These are phyloP conservation scores for Dalbergia cultrata DNA, from an alignment of 306 rosid species.

Conservation along the genomic window DNA sequence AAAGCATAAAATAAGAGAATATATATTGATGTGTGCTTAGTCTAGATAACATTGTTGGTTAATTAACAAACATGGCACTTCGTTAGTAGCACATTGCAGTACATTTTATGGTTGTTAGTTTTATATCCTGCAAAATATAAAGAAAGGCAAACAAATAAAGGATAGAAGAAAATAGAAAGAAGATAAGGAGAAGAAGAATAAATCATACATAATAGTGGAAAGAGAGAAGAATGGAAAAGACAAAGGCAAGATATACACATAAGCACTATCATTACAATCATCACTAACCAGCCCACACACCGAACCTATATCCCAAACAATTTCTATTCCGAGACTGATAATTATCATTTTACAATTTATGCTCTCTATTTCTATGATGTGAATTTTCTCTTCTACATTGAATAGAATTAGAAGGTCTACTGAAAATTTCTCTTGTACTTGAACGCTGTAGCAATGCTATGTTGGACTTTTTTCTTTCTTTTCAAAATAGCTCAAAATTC, in stretches of 20 bases:
- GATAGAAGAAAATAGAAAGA: neutral
- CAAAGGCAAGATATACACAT: constrained; percentile 58
- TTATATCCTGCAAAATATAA: constrained; percentile 17
- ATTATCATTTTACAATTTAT: no score
- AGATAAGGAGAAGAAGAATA: constrained; percentile 17
- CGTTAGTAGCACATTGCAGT: neutral
- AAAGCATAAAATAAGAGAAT: no score
- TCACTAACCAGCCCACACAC: constrained; percentile 67
- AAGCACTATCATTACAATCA: constrained; percentile 81
- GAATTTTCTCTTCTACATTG: no score
- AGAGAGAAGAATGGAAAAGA: constrained; percentile 43
- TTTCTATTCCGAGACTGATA: no score
- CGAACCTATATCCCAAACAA: constrained; percentile 62
- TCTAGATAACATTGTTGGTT: no score
- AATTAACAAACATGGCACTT: neutral
- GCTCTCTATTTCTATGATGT: no score
- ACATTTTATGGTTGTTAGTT: neutral
- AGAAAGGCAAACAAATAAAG: neutral
- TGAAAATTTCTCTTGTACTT: no score
- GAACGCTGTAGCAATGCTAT: no score
- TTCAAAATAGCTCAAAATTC: no score
- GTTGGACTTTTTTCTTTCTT: no score
- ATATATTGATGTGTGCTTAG: neutral
- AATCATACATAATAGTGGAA: constrained; percentile 43
- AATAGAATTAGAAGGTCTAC: no score